Evolutionary conservation across 2,329 filamentous ascomycete genomes (phyloP).

Genomic region (Alternaria dauci): DNA sequence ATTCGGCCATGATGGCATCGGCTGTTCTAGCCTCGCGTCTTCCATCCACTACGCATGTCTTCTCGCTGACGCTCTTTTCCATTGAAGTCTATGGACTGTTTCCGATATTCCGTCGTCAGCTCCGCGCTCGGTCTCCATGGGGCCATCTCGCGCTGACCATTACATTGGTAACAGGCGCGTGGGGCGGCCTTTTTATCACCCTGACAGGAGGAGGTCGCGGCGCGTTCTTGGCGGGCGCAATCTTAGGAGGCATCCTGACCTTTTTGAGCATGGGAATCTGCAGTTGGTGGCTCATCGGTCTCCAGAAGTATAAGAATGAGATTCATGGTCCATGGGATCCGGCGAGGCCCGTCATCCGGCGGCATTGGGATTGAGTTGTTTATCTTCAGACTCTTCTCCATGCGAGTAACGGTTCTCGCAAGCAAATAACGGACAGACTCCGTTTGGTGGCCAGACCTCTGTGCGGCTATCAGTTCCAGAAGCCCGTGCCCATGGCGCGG

Average conservation of each 20-base stretch:
- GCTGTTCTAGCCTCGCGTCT: constrained; percentile 92
- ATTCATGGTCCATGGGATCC: constrained; percentile 98
- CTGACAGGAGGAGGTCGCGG: constrained; percentile 63
- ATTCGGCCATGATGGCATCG: constrained; percentile 94
- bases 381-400: constrained; percentile 22
- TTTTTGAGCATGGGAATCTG: constrained; percentile 87
- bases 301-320: constrained; percentile 99
- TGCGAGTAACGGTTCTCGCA: constrained; percentile 40
- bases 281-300: constrained; percentile 95
- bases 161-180: constrained; percentile 78
- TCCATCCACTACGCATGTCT: constrained; percentile 90
- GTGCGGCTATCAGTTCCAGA: constrained; percentile 23
- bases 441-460: constrained; percentile 43
- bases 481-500: constrained; percentile 24
- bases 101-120: constrained; percentile 92
- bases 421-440: constrained; percentile 31
- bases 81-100: constrained; percentile 98
- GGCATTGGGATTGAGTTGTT: constrained; percentile 60
- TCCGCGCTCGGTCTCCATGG: constrained; percentile 80
- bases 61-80: constrained; percentile 91
- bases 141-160: constrained; percentile 82
- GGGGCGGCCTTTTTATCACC: constrained; percentile 75
- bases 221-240: constrained; percentile 72
- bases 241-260: constrained; percentile 77
- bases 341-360: constrained; percentile 84